Conservation (phyloP, 2,329 filamentous ascomycete genomes). For the Fusarium verticillioides region DNA sequence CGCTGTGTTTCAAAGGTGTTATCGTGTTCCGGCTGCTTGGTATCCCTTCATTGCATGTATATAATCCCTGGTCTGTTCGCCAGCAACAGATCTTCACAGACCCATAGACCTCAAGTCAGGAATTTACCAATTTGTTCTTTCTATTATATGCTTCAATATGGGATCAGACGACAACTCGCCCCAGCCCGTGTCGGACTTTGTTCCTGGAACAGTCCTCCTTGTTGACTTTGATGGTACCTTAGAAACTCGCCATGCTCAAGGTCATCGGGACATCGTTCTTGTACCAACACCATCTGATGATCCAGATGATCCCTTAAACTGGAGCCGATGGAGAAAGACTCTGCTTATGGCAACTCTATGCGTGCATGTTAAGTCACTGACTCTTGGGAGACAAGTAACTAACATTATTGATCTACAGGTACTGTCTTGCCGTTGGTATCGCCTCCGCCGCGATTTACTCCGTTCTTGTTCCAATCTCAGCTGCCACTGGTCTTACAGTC, state of each 20-base stretch:
- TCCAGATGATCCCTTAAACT: background rate
- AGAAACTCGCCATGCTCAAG: background rate
- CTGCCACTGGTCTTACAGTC: background rate
- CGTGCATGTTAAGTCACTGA: accelerated
- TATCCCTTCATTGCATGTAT: background rate
- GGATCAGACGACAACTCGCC: background rate
- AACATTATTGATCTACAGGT: accelerated
- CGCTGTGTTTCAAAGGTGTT: background rate
- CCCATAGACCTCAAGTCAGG: background rate
- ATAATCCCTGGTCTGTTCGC: background rate
- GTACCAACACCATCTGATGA: background rate
- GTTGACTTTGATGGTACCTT: background rate
- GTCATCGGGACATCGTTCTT: background rate
- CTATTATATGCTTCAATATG: background rate
- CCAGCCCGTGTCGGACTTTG: accelerated
- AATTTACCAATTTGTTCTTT: background rate
- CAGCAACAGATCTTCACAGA: background rate
- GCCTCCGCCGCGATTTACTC: background rate
- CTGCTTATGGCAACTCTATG: background rate
- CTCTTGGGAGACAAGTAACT: accelerated
- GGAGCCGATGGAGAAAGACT: background rate
- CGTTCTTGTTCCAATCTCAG: background rate
- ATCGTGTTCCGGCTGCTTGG: accelerated
- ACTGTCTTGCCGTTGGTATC: background rate
- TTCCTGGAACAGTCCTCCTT: background rate